Evolutionary conservation across 2,329 filamentous ascomycete genomes (phyloP).

Genomic region (Diaporthe aspalathi): DNA sequence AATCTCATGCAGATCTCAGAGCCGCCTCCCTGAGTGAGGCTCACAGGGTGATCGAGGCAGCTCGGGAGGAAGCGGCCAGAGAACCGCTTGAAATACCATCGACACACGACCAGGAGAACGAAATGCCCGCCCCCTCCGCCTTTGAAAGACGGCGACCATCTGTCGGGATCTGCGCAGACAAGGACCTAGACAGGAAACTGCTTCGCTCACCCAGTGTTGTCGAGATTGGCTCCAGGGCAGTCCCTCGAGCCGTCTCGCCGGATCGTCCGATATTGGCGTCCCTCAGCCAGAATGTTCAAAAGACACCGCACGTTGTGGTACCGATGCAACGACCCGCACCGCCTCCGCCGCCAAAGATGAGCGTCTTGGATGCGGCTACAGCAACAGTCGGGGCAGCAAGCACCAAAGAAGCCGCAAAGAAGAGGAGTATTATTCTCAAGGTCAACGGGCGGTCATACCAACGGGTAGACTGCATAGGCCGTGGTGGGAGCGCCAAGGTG

Average conservation of each 20-base stretch:
- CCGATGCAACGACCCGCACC: slow-evolving; percentile 70
- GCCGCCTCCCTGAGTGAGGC: slow-evolving; percentile 48
- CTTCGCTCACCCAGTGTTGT: slow-evolving; percentile 59
- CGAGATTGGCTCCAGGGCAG: slow-evolving; percentile 53
- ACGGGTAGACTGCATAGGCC: slow-evolving; percentile 87
- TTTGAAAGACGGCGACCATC: slow-evolving; percentile 71
- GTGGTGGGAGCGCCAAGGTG: slow-evolving; percentile 92
- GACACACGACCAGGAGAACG: slow-evolving; percentile 85
- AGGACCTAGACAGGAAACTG: slow-evolving; percentile 63
- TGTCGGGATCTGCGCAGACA: slow-evolving; percentile 58
- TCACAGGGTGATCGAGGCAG: slow-evolving; percentile 47
- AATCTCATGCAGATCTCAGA: slow-evolving; percentile 52
- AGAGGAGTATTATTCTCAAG: slow-evolving; percentile 84
- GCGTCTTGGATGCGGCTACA: slow-evolving; percentile 90
- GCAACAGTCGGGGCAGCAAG: slow-evolving; percentile 83
- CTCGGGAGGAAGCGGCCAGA: slow-evolving; percentile 51
- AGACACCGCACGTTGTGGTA: slow-evolving; percentile 65
- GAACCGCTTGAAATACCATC: slow-evolving; percentile 67
- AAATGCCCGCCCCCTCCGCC: slow-evolving; percentile 69
- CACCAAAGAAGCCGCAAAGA: slow-evolving; percentile 73
- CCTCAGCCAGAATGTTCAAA: slow-evolving; percentile 61
- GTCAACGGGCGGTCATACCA: slow-evolving; percentile 95
- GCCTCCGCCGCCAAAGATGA: slow-evolving; percentile 92
- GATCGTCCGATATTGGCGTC: slow-evolving; percentile 67
- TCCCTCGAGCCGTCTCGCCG: slow-evolving; percentile 57